These are phyloP conservation scores for Polysphondylium violaceum DNA, from an alignment of 78 protist species.

Conservation along the genomic window DNA sequence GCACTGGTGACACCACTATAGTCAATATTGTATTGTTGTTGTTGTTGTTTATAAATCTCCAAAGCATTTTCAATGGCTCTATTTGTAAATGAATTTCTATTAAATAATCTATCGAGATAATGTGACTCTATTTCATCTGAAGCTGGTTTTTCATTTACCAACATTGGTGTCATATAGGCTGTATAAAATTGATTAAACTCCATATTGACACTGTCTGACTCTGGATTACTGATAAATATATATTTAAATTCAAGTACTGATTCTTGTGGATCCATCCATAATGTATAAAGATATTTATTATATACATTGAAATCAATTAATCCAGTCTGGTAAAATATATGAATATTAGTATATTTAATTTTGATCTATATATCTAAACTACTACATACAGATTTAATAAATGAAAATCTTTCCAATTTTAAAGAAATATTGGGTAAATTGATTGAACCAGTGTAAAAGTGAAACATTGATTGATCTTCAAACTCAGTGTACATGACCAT, in stretches of 20 bases:
- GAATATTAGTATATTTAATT: too few species aligned
- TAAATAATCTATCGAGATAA: slow-evolving; percentile 28
- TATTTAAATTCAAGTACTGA: neutral
- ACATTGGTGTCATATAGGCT: neutral
- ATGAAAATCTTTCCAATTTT: slow-evolving; percentile 36
- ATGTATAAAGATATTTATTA: slow-evolving; percentile 28
- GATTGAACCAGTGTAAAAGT: slow-evolving; percentile 26
- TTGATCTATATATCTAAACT: too few species aligned
- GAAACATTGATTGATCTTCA: slow-evolving; percentile 61
- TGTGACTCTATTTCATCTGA: slow-evolving; percentile 15
- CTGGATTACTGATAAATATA: slow-evolving; percentile 20
- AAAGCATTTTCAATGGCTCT: slow-evolving; percentile 46
- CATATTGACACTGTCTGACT: slow-evolving; percentile 33
- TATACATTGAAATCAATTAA: slow-evolving; percentile 34
- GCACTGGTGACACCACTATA: neutral
- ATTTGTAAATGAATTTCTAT: slow-evolving; percentile 25
- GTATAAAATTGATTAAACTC: slow-evolving; percentile 33
- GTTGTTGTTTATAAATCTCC: slow-evolving; percentile 12
- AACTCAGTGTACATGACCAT: slow-evolving; percentile 30
- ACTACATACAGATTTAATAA: slow-evolving; percentile 14
- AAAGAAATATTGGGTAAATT: neutral
- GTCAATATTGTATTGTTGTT: too few species aligned
- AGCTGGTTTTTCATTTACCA: slow-evolving; percentile 21
- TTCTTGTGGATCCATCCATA: slow-evolving; percentile 44
- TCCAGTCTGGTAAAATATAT: too few species aligned